Evolutionary conservation across 306 rosid species (phyloP).

Genomic region (Corylus americana): DNA sequence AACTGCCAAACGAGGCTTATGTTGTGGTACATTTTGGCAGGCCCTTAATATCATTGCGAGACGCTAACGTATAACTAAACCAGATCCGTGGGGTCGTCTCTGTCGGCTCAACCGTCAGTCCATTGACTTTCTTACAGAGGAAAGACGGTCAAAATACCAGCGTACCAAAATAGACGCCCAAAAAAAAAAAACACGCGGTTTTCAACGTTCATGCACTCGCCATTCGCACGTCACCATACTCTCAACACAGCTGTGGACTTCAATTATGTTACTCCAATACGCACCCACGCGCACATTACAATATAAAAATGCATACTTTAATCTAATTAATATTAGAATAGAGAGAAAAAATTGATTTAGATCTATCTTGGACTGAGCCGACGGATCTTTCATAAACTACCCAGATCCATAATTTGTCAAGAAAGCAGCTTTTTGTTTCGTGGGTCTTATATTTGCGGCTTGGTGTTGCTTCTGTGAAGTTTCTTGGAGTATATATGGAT

Average conservation of each 20-base stretch:
- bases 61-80: neutral
- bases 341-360: slow-evolving; percentile 26
- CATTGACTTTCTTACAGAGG: neutral
- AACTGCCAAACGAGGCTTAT: neutral
- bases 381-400: slow-evolving; percentile 21
- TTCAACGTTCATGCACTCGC: slow-evolving; percentile 55
- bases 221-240: slow-evolving; percentile 31
- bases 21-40: neutral
- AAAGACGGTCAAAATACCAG: slow-evolving; percentile 2
- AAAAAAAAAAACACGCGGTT: slow-evolving; percentile 52
- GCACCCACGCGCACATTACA: neutral
- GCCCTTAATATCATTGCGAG: too few relatives aligned
- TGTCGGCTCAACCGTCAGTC: slow-evolving; percentile 32
- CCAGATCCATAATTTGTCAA: slow-evolving; percentile 36
- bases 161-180: slow-evolving; percentile 27
- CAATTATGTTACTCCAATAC: slow-evolving; percentile 29
- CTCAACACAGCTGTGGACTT: slow-evolving; percentile 60
- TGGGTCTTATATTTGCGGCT: slow-evolving; percentile 26
- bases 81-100: slow-evolving; percentile 16
- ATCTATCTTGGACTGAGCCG: slow-evolving; percentile 36
- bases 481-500: slow-evolving; percentile 30
- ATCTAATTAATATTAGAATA: slow-evolving; percentile 17
- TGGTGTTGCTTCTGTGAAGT: slow-evolving; percentile 42
- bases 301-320: slow-evolving; percentile 5
- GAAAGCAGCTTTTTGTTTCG: slow-evolving; percentile 9